A percentile compares a stretch with the other conserved stretches of the same genome.
Evolutionary conservation across 106 monocot genomes (phyloP).

Genomic region (Agapanthus africanus): DNA sequence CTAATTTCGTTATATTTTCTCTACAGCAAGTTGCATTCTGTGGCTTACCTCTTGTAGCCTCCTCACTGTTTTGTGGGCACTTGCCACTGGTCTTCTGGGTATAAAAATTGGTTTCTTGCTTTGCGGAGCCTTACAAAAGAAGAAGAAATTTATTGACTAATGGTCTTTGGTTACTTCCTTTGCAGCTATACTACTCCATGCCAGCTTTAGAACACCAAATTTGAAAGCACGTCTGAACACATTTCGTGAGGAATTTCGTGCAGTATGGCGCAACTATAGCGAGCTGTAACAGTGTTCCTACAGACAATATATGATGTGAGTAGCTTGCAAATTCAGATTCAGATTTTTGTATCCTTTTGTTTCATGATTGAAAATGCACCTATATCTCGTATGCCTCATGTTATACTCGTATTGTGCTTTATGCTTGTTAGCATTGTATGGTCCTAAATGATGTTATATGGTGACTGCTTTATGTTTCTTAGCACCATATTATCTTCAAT

Average conservation of each 20-base stretch:
- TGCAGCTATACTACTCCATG: slow-evolving; percentile 77
- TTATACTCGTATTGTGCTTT: too few species aligned
- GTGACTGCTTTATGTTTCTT: too few species aligned
- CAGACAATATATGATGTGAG: background rate
- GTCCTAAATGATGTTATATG: too few species aligned
- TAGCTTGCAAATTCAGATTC: background rate
- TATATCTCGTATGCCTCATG: too few species aligned
- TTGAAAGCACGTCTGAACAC: slow-evolving; percentile 96
- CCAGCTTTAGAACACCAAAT: slow-evolving; percentile 95
- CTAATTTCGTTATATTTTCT: background rate
- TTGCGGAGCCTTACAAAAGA: background rate
- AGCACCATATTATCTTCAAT: too few species aligned
- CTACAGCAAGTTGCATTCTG: slow-evolving; percentile 57
- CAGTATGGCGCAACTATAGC: slow-evolving; percentile 97
- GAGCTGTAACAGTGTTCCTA: slow-evolving; percentile 38
- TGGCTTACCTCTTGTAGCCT: slow-evolving; percentile 68
- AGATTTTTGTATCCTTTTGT: too few species aligned
- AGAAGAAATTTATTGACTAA: slow-evolving; percentile 1
- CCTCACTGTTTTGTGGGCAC: slow-evolving; percentile 66
- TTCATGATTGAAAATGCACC: too few species aligned
- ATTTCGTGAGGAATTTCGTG: slow-evolving; percentile 98
- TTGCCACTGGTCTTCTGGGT: slow-evolving; percentile 66
- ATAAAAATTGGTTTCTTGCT: slow-evolving; percentile 10
- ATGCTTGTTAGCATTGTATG: too few species aligned
- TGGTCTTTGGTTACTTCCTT: slow-evolving; percentile 14